phyloP scores from a whole-genome alignment of 352 stramenopile genomes.

The Thraustotheca clavata region DNA sequence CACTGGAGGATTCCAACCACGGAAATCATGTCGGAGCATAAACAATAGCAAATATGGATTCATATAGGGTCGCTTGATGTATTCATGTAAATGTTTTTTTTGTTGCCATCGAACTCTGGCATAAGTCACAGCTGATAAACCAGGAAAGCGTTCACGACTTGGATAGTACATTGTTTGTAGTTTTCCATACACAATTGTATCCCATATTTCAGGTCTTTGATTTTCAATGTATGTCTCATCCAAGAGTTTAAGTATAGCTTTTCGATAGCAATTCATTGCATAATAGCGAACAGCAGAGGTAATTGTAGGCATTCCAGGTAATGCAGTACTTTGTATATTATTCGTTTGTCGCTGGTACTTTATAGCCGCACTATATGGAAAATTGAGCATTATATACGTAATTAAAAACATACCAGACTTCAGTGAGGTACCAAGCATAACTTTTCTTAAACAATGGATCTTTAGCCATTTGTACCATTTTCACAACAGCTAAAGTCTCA shows the following conservation, averaged over 20 bases:
- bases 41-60: neutral
- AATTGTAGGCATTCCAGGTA: neutral
- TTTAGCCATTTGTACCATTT: neutral
- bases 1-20: neutral
- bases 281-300: neutral
- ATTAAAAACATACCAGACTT: neutral
- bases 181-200: neutral
- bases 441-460: neutral
- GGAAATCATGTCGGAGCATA: neutral
- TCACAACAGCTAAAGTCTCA: neutral
- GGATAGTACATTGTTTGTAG: neutral
- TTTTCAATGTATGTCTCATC: neutral
- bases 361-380: neutral
- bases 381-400: neutral
- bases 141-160: neutral
- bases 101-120: neutral
- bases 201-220: neutral
- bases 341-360: too few relatives aligned
- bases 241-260: neutral
- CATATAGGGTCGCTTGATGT: neutral
- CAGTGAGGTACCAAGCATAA: neutral
- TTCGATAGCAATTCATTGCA: neutral
- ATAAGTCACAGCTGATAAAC: neutral
- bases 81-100: neutral
- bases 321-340: neutral